phyloP scores from a whole-genome alignment of 257 asterid species.

The Mitragyna speciosa region DNA sequence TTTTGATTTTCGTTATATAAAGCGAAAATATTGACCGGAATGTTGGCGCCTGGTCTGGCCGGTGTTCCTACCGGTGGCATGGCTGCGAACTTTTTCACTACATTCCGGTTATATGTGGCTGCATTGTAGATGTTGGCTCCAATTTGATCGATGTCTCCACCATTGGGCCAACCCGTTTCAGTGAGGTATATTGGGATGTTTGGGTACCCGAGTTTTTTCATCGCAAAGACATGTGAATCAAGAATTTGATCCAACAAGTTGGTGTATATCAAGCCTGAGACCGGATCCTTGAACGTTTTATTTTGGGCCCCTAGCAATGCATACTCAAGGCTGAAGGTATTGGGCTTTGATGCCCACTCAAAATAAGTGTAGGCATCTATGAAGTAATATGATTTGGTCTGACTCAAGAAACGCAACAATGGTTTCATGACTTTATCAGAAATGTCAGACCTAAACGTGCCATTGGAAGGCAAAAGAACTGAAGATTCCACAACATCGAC shows the following conservation, averaged over 20 bases:
- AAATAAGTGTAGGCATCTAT: slow-evolving; percentile 61
- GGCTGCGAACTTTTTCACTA: slow-evolving; percentile 41
- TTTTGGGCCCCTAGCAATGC: slow-evolving; percentile 44
- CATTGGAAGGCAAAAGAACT: slow-evolving; percentile 56
- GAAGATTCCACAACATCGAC: slow-evolving; percentile 48
- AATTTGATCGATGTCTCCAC: slow-evolving; percentile 60
- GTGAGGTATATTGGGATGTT: slow-evolving; percentile 40
- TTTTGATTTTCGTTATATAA: slow-evolving; percentile 65
- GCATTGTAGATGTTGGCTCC: slow-evolving; percentile 70
- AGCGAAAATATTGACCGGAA: slow-evolving; percentile 61
- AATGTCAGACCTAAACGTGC: slow-evolving; percentile 53
- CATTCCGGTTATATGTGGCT: slow-evolving; percentile 56
- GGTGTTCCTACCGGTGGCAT: slow-evolving; percentile 59
- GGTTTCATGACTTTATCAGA: slow-evolving; percentile 37
- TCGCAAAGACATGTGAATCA: slow-evolving; percentile 55
- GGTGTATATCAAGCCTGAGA: slow-evolving; percentile 48
- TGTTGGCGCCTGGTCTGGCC: slow-evolving; percentile 50
- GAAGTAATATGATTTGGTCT: slow-evolving; percentile 51
- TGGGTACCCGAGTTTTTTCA: slow-evolving; percentile 58
- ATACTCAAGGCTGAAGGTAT: slow-evolving; percentile 34
- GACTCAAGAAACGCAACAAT: slow-evolving; percentile 52
- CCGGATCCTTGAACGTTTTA: slow-evolving; percentile 40
- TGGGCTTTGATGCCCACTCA: slow-evolving; percentile 53
- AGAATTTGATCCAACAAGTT: slow-evolving; percentile 70
- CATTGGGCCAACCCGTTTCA: slow-evolving; percentile 85